phyloP scores from a whole-genome alignment of 768 basidiomycete species.

The Fomitopsis serialis region DNA sequence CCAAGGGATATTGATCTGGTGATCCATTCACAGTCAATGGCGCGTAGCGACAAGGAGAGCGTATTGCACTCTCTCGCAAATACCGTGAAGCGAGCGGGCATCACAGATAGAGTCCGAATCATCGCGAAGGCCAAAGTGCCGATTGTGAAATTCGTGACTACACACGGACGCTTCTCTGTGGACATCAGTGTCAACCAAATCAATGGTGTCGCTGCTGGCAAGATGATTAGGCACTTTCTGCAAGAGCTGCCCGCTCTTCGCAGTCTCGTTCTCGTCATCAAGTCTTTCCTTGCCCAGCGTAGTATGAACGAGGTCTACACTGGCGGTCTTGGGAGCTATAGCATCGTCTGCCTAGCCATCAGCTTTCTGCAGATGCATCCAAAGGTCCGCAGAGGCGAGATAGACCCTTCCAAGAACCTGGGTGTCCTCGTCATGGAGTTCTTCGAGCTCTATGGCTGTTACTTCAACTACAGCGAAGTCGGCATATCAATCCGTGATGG shows the following conservation, averaged over 20 bases:
- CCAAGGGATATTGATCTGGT: conserved; percentile 93
- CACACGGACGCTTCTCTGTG: conserved; percentile 76
- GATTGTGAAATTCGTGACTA: conserved; percentile 91
- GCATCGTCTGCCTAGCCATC: conserved; percentile 88
- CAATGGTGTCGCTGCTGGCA: conserved; percentile 75
- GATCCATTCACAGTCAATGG: conserved; percentile 74
- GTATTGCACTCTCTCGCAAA: conserved; percentile 77
- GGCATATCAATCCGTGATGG: conserved; percentile 87
- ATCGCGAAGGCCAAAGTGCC: conserved; percentile 94
- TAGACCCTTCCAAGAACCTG: conserved; percentile 81
- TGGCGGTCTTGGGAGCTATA: conserved; percentile 91
- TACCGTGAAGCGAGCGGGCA: conserved; percentile 64
- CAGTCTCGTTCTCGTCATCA: conserved; percentile 81
- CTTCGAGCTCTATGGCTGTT: conserved; percentile 89
- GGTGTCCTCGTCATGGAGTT: conserved; percentile 97
- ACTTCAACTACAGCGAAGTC: conserved; percentile 87
- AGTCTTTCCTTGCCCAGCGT: conserved; percentile 84
- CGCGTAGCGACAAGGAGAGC: conserved; percentile 56
- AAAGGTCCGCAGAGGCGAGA: conserved; percentile 82
- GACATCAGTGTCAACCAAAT: conserved; percentile 93
- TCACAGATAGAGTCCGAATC: conserved; percentile 79
- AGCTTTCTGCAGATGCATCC: conserved; percentile 98
- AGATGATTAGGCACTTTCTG: conserved; percentile 78
- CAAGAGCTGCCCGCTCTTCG: conserved; percentile 73
- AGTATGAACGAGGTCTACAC: conserved; percentile 98